Conservation (phyloP, 2,329 filamentous ascomycete species). For the Cylindrodendrum hubeiense region DNA sequence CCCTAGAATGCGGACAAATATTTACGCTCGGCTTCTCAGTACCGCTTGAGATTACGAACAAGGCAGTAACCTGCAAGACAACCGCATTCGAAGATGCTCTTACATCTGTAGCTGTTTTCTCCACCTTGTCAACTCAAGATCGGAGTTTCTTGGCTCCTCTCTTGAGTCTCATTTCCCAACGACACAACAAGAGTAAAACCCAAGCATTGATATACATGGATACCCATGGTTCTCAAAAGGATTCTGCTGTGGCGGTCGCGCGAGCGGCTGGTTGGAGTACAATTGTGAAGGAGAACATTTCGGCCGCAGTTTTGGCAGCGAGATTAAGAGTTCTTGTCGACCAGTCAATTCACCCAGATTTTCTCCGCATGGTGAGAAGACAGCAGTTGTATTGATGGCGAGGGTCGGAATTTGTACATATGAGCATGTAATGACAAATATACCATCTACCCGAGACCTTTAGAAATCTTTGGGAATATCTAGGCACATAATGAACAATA, state of each 20-base stretch:
- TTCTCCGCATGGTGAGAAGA: conserved; percentile 24
- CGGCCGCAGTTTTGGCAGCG: conserved; percentile 17
- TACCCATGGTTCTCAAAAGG: conserved; percentile 5
- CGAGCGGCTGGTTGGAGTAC: conserved; percentile 18
- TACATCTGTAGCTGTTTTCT: conserved; percentile 17
- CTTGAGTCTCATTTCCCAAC: conserved; percentile 10
- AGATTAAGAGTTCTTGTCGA: conserved; percentile 23
- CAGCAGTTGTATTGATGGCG: conserved; percentile 22
- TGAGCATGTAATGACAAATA: neutral
- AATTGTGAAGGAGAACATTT: conserved; percentile 23
- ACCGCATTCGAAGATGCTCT: conserved; percentile 9
- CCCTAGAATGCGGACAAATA: conserved; percentile 17
- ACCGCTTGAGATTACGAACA: neutral
- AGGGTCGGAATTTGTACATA: neutral
- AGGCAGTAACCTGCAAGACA: neutral
- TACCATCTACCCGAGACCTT: neutral
- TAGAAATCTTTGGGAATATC: neutral
- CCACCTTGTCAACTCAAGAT: conserved; percentile 11
- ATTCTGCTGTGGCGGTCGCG: conserved; percentile 4
- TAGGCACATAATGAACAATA: neutral
- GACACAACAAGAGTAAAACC: neutral
- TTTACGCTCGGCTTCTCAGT: conserved; percentile 22
- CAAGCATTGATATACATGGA: conserved; percentile 20
- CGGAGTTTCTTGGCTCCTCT: conserved; percentile 17
- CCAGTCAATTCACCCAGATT: conserved; percentile 25